phyloP scores from a whole-genome alignment of 2,329 filamentous ascomycete species.

The Cladorrhinum sp. region DNA sequence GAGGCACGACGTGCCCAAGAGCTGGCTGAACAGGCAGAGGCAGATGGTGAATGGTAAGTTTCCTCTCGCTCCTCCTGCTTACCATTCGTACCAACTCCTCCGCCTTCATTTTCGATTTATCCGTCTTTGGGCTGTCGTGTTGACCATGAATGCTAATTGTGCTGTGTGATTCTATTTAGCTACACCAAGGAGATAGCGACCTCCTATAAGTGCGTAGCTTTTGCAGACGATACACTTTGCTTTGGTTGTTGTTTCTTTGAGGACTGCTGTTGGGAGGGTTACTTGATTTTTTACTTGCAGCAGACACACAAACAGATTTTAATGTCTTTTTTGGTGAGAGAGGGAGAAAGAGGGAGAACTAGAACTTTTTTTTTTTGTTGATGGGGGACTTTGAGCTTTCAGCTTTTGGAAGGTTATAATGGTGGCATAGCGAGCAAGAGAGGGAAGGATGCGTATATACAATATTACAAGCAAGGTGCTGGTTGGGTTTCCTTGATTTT shows the following conservation, averaged over 20 bases:
- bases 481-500: too few species aligned
- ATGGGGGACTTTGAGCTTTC: too few species aligned
- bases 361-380: too few species aligned
- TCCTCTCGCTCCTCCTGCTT: not conserved
- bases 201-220: conserved; percentile 30
- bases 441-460: not conserved
- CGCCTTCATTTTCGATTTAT: not conserved
- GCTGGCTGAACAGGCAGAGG: conserved; percentile 82
- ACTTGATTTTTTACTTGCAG: not conserved
- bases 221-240: too few species aligned
- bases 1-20: conserved; percentile 70
- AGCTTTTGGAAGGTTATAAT: too few species aligned
- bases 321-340: not conserved
- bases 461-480: not conserved
- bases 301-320: not conserved
- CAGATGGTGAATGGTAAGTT: conserved; percentile 61
- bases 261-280: not conserved
- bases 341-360: not conserved
- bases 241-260: not conserved
- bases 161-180: too few species aligned
- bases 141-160: conserved; percentile 1
- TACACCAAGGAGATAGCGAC: conserved; percentile 46
- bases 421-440: not conserved
- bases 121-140: not conserved
- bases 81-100: not conserved